Conservation (phyloP, 768 basidiomycete species). For the Pisolithus tinctorius region DNA sequence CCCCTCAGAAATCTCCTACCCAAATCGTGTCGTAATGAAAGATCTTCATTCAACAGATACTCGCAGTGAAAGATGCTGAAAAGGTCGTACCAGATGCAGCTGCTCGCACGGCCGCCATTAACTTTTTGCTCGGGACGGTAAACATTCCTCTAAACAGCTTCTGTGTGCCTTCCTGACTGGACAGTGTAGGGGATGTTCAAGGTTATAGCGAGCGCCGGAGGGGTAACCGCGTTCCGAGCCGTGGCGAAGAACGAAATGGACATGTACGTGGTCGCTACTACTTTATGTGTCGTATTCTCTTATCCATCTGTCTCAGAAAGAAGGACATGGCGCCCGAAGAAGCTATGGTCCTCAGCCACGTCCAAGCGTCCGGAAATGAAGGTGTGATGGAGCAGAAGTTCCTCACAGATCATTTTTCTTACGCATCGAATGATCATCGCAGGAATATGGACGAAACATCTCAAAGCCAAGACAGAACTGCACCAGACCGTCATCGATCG, state of each 20-base stretch:
- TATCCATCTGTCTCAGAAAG: constrained; percentile 41
- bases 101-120: constrained; percentile 66
- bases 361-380: constrained; percentile 74
- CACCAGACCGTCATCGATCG: constrained; percentile 87
- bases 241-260: constrained; percentile 64
- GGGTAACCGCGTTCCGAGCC: constrained; percentile 59
- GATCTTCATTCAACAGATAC: constrained; percentile 21
- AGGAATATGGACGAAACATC: constrained; percentile 94
- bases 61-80: constrained; percentile 58
- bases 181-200: constrained; percentile 53
- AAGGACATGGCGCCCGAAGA: constrained; percentile 83
- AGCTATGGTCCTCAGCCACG: constrained; percentile 74
- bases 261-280: constrained; percentile 42
- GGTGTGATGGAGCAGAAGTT: constrained; percentile 36
- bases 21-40: too few species aligned
- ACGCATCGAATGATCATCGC: constrained; percentile 3
- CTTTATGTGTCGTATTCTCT: constrained; percentile 1
- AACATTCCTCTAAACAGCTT: neutral
- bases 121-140: constrained; percentile 63
- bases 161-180: neutral
- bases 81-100: constrained; percentile 53
- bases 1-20: neutral
- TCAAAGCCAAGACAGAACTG: constrained; percentile 84
- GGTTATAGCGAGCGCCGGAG: constrained; percentile 51
- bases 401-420: neutral